A percentile compares a stretch with the other conserved stretches of the same genome.
Conservation (phyloP, 805 yeast species). For the Candida sithepensis region DNA sequence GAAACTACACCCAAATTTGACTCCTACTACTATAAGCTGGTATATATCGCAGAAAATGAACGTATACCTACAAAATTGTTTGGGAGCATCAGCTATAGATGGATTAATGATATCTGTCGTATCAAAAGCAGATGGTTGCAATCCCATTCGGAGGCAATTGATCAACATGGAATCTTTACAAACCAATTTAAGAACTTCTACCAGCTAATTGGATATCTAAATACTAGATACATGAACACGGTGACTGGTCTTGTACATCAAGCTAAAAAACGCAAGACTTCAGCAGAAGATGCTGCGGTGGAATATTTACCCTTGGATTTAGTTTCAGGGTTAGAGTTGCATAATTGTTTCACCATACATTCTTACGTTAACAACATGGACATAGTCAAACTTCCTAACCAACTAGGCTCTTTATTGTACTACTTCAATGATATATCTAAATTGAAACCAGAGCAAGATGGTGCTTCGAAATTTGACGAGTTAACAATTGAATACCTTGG, state of each 20-base stretch:
- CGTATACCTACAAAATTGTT: constrained; percentile 9
- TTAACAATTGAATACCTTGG: not conserved
- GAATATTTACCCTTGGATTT: constrained; percentile 10
- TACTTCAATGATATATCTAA: constrained; percentile 8
- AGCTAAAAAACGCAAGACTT: constrained; percentile 10
- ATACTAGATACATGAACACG: not conserved
- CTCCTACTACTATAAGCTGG: constrained; percentile 16
- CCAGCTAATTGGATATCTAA: constrained; percentile 11
- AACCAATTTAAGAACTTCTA: constrained; percentile 6
- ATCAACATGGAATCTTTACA: constrained; percentile 1
- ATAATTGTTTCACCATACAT: constrained; percentile 12
- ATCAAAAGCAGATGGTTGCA: constrained; percentile 1
- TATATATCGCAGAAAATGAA: constrained; percentile 9
- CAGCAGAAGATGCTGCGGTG: constrained; percentile 4
- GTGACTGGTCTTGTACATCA: constrained; percentile 2
- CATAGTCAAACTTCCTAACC: constrained; percentile 7
- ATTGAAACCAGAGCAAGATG: not conserved
- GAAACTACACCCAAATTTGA: constrained; percentile 15
- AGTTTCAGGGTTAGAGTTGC: constrained; percentile 5
- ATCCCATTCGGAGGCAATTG: not conserved
- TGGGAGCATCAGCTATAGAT: constrained; percentile 11
- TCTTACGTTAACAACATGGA: constrained; percentile 11
- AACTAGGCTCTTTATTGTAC: constrained; percentile 15
- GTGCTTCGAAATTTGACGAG: constrained; percentile 1
- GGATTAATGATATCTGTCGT: not conserved